Evolutionary conservation across 495 filamentous ascomycete genomes (phyloP).

Genomic region (Evansstolkia leycettana): DNA sequence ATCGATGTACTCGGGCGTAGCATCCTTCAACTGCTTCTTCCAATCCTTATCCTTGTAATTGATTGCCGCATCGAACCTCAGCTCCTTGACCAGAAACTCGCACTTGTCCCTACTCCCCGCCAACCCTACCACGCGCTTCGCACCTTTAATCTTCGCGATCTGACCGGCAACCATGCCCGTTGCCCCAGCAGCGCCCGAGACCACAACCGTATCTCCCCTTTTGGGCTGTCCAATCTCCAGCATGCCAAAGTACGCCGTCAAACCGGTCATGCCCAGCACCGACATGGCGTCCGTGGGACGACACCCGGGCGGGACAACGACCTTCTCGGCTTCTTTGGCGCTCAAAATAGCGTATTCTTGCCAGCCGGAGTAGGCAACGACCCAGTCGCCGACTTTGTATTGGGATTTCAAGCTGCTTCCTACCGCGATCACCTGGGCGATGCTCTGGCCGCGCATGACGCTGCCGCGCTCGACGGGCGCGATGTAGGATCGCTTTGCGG

Average conservation of each 20-base stretch:
- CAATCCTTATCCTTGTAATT: constrained; percentile 46
- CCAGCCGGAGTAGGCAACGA: constrained; percentile 44
- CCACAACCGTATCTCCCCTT: constrained; percentile 49
- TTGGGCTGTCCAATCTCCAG: constrained; percentile 43
- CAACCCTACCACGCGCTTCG: constrained; percentile 37
- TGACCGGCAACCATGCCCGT: constrained; percentile 59
- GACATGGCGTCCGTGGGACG: constrained; percentile 47
- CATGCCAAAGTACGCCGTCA: constrained; percentile 61
- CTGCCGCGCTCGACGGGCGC: constrained; percentile 52
- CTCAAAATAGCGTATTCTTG: constrained; percentile 45
- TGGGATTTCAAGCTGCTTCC: constrained; percentile 21
- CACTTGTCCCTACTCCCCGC: constrained; percentile 39
- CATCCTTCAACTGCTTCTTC: constrained; percentile 33
- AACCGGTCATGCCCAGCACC: constrained; percentile 43
- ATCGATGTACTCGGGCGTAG: constrained; percentile 40
- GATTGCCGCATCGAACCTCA: constrained; percentile 39
- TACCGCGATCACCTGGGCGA: constrained; percentile 41
- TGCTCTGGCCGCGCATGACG: constrained; percentile 52
- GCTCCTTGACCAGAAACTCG: constrained; percentile 31
- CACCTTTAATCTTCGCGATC: constrained; percentile 52
- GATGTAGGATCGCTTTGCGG: constrained; percentile 51
- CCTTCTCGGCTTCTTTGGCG: constrained; percentile 29
- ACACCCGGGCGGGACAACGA: constrained; percentile 33
- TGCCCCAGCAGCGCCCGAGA: constrained; percentile 58
- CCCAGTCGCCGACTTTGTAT: constrained; percentile 40